Evolutionary conservation across 192 early-diverging fungal species (phyloP), one percentile per base, ranked within the genome.

Genomic region (Podila epicladia): DNA sequence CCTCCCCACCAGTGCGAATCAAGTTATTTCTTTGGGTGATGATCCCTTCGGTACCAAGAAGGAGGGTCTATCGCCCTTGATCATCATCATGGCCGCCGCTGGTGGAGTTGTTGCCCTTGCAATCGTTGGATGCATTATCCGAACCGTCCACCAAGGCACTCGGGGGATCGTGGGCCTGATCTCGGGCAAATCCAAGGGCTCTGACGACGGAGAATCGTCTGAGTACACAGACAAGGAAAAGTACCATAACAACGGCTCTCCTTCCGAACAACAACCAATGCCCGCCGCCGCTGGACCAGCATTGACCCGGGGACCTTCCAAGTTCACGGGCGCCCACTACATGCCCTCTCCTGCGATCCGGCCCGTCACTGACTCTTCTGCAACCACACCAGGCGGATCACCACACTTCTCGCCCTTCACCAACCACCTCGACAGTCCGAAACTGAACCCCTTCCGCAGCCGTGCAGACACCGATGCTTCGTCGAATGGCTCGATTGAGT

Each of bases 281-380:
- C 26, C 59, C 31, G 17, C 35, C 9, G 17, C 59, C 17, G 1
- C 35, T 29, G 6, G 3, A n/a, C 31, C 12, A 24, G 41, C 45
- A 12, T 65, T 71, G 11, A 31, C 13, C 8, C 38, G 65, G 22
- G 61, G 38, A 17, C 77, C 77, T 0, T 65, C 70, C n/a, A 72
- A 73, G 53, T 80, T 80, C 60, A 80, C 77, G 5, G 77, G 77
- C 32, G 8, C 20, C 2, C 77, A 80, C 28, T 73, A 80, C 17
- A 69, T 73, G 62, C 77, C 77, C 11, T 58, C 73, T 26, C 73
- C 73, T 50, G n/a, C 64, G 31, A 9, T 48, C 53, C 15, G 31
- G 2, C 49, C 62, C 62, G 38, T 50, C 5, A 37, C 28, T 13
- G 61, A 67, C 4, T 37, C 63, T 53, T 73, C 71, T 15, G 29